These are phyloP conservation scores for Lanmaoa rubissima DNA, from an alignment of 768 basidiomycete genomes.

Conservation along the genomic window DNA sequence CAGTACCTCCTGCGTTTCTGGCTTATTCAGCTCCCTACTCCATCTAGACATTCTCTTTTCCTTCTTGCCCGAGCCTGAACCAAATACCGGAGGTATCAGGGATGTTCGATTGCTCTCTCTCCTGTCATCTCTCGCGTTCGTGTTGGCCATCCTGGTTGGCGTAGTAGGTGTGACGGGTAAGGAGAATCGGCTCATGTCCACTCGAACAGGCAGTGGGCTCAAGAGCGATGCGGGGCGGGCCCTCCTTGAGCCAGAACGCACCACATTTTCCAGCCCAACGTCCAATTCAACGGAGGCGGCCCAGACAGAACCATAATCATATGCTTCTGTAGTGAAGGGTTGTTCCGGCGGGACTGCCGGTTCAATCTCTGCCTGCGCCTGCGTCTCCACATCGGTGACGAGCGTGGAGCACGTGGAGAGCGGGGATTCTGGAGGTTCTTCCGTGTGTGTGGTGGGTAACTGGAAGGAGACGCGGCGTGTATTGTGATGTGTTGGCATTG, in stretches of 20 bases:
- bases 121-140: not conserved
- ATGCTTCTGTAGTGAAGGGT: not conserved
- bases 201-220: conserved; percentile 5
- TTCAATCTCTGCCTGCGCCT: not conserved
- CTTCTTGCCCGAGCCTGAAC: not conserved
- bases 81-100: not conserved
- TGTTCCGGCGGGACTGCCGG: not conserved
- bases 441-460: not conserved
- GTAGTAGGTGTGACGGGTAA: conserved; percentile 6
- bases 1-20: conserved; percentile 25
- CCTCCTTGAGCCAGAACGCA: not conserved
- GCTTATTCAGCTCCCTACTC: conserved; percentile 17
- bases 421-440: not conserved
- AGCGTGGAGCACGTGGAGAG: conserved; percentile 18
- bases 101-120: conserved; percentile 5
- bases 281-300: not conserved
- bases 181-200: conserved; percentile 16
- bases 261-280: not conserved
- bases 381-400: not conserved
- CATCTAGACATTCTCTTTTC: conserved; percentile 18
- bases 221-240: conserved; percentile 14
- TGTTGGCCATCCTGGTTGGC: not conserved
- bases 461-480: conserved; percentile 11
- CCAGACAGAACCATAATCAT: not conserved
- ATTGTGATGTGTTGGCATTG: not conserved